Conservation (phyloP, 1,139 yeast genomes). For the Candida sp. region DNA sequence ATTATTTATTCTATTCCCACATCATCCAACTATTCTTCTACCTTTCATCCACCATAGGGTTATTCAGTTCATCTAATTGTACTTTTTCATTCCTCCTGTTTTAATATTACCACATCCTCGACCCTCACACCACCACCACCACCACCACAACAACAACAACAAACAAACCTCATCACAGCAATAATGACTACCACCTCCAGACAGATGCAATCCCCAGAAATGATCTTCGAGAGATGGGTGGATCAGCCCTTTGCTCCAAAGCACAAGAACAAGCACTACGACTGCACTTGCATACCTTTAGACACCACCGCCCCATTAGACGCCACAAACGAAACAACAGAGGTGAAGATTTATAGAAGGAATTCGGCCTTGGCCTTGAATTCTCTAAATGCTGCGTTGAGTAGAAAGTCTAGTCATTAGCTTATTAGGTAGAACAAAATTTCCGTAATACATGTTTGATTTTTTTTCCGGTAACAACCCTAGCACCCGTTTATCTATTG, state of each 20-base stretch:
- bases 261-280: not conserved
- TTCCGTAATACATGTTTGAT: not conserved
- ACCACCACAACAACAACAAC: no score
- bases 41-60: no score
- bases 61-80: no score
- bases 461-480: not conserved
- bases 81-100: no score
- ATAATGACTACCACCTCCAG: not conserved
- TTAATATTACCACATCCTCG: no score
- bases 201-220: not conserved
- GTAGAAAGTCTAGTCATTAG: constrained; percentile 24
- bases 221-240: not conserved
- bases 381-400: constrained; percentile 65
- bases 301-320: constrained; percentile 68
- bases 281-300: constrained; percentile 61
- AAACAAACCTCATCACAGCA: not conserved
- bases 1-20: no score
- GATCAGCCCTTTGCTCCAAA: not conserved
- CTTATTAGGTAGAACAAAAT: no score
- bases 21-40: no score
- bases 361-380: constrained; percentile 49
- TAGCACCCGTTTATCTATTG: no score
- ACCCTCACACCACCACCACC: not conserved
- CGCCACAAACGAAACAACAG: constrained; percentile 42
- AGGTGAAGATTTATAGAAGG: constrained; percentile 73